Evolutionary conservation across 331 rosid species (phyloP).

Genomic region (Phaseolus coccineus): DNA sequence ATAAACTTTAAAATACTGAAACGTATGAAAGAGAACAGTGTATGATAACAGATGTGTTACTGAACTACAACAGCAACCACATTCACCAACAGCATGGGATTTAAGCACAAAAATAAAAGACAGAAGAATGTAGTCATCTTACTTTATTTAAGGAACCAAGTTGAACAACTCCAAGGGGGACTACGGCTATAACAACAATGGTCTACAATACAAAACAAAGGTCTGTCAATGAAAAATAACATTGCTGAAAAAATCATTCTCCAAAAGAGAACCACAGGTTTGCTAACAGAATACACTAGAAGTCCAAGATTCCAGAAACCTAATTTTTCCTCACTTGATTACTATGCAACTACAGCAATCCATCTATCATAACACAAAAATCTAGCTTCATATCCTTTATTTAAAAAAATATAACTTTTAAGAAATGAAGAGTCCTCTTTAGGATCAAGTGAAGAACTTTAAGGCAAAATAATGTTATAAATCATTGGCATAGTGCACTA

Average conservation of each 20-base stretch:
- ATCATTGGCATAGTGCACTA: slow-evolving; percentile 13
- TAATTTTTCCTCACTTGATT: not conserved
- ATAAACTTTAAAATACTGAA: slow-evolving; percentile 5
- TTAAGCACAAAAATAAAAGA: slow-evolving; percentile 33
- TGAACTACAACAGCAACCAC: slow-evolving; percentile 24
- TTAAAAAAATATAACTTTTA: not conserved
- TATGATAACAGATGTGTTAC: slow-evolving; percentile 24
- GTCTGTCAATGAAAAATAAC: slow-evolving; percentile 17
- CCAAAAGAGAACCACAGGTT: slow-evolving; percentile 15
- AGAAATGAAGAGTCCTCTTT: slow-evolving; percentile 10
- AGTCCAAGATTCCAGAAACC: not conserved
- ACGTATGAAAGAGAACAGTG: not conserved
- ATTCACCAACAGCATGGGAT: slow-evolving; percentile 23
- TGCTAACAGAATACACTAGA: slow-evolving; percentile 13
- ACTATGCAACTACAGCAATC: slow-evolving; percentile 1
- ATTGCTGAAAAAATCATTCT: not conserved
- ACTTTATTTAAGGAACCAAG: slow-evolving; percentile 91
- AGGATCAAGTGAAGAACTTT: not conserved
- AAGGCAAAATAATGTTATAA: not conserved
- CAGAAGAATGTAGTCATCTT: slow-evolving; percentile 44
- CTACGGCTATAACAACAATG: slow-evolving; percentile 73
- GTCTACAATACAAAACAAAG: slow-evolving; percentile 63
- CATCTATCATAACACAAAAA: slow-evolving; percentile 24
- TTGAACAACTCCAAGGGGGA: slow-evolving; percentile 89
- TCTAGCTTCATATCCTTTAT: slow-evolving; percentile 8